Base-by-base conservation (phyloP, 1,284 basidiomycete species). In the Trichosporon sp. region DNA sequence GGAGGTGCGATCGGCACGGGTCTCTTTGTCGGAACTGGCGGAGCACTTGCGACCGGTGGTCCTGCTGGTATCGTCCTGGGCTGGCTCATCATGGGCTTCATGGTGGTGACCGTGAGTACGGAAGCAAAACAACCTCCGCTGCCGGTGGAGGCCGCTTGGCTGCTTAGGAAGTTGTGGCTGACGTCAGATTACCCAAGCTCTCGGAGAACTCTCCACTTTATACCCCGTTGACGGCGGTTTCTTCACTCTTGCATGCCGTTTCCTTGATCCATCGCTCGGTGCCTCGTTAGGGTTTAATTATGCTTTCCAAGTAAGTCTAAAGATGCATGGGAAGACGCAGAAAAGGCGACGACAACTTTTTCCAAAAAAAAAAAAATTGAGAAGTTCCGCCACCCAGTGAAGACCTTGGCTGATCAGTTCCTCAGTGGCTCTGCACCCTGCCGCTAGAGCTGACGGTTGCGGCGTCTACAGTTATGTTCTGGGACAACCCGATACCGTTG, bases 1-100 rank as follows among this genome's bases (percentile, higher is more conserved):
- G 85, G 85, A 62, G 85, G 85, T 15, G 83, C 82, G 15, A 86
- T 86, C 70, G 85, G 85, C 47, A 86, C 85, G 32, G 85, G 83
- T 78, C 74, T 76, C 44, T 75, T 77, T 66, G 75, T 62, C 68
- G 86, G 86, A 70, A 83, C 83, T 4, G 86, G 85, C 25, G 73
- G 74, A 21, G 84, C 85, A 5, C 81, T 87, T 13, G 70, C 73
- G 8, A 80, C 69, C 3, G 86, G 85, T 68, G 86, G 86, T 35
- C 86, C 86, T 0, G 83, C 82, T 27, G 84, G 83, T 79, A 73
- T 83, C 73, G 66, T 86, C n/a, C 73, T 83, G 29, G 80, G 79
- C 2, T 83, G 80, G 81, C 73, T 80, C 32, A 75, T 79, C 68
- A 78, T 79, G 73, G 77, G 76, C 65, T 42, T 70, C 29, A 72